Percentiles rank a stretch among this genome's conserved stretches.
Evolutionary conservation across 345 rosid species (phyloP).

Genomic region (Orychophragmus violaceus): DNA sequence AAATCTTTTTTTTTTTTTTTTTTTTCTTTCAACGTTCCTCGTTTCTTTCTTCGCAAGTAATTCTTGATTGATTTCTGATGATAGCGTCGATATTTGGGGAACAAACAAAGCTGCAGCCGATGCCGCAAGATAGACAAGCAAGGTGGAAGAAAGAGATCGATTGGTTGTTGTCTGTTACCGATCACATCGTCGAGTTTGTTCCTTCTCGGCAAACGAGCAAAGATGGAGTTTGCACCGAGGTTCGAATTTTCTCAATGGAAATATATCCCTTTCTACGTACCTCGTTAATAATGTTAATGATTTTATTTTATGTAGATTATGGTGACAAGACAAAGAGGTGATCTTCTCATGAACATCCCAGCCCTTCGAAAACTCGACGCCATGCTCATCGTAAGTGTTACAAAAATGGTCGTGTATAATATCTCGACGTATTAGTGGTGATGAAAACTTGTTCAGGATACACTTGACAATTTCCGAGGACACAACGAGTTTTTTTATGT

Average conservation of each 20-base stretch:
- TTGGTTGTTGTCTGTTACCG: constrained; percentile 47
- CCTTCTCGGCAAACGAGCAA: constrained; percentile 43
- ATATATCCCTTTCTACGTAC: background rate
- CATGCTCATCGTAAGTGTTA: constrained; percentile 45
- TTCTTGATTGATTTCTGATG: background rate
- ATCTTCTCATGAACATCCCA: constrained; percentile 62
- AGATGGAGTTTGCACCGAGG: constrained; percentile 61
- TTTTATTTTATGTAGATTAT: constrained; percentile 43
- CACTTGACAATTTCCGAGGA: constrained; percentile 53
- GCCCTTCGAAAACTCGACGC: constrained; percentile 53
- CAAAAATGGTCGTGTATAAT: too few relatives aligned
- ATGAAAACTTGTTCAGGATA: constrained; percentile 40
- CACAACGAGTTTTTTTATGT: constrained; percentile 49
- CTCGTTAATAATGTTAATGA: background rate
- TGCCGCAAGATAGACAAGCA: constrained; percentile 51
- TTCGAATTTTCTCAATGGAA: background rate
- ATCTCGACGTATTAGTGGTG: constrained; percentile 22
- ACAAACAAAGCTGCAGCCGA: constrained; percentile 57
- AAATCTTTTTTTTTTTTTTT: background rate
- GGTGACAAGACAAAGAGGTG: constrained; percentile 47
- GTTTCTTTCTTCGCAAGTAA: background rate
- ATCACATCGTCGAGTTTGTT: constrained; percentile 50
- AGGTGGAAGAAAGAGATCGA: constrained; percentile 82
- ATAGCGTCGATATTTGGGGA: constrained; percentile 78
- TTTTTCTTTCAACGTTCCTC: background rate